These are phyloP conservation scores for Starmerella vaccinii DNA, from an alignment of 805 yeast species.

Conservation along the genomic window DNA sequence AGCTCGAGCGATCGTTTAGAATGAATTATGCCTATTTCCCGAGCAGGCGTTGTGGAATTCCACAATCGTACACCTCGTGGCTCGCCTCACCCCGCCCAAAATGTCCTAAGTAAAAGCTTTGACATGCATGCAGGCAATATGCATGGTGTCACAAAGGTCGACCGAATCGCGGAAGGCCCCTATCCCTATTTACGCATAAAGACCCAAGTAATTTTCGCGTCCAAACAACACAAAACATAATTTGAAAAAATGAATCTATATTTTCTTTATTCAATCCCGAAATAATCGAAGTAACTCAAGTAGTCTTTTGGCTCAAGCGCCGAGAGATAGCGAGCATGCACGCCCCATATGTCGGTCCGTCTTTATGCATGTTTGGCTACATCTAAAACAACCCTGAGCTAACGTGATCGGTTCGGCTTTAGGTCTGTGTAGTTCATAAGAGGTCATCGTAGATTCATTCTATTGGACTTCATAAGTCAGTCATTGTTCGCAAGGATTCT, in stretches of 20 bases:
- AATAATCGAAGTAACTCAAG: too few relatives aligned
- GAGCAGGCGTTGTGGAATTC: too few relatives aligned
- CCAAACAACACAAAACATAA: too few relatives aligned
- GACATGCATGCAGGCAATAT: background rate
- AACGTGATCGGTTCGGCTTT: background rate
- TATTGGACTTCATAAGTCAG: background rate
- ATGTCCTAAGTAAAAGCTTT: background rate
- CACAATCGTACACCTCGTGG: background rate
- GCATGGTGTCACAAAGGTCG: background rate
- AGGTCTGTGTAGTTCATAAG: background rate
- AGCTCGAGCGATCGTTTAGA: too few relatives aligned
- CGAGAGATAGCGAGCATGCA: background rate
- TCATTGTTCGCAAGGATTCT: too few relatives aligned
- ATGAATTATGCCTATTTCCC: too few relatives aligned
- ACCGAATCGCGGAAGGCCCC: background rate
- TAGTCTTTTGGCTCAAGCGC: background rate
- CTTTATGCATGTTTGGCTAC: background rate
- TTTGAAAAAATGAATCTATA: too few relatives aligned
- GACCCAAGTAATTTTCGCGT: too few relatives aligned
- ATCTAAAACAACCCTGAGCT: background rate
- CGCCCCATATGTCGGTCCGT: background rate
- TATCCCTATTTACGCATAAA: background rate
- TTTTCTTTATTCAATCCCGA: too few relatives aligned
- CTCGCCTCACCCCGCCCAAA: background rate
- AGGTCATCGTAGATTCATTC: background rate